A percentile compares a stretch with the other conserved stretches of the same genome.
These are phyloP conservation scores for Aspergillus pseudoterreus DNA, from an alignment of 2,329 filamentous ascomycete genomes.

Conservation along the genomic window DNA sequence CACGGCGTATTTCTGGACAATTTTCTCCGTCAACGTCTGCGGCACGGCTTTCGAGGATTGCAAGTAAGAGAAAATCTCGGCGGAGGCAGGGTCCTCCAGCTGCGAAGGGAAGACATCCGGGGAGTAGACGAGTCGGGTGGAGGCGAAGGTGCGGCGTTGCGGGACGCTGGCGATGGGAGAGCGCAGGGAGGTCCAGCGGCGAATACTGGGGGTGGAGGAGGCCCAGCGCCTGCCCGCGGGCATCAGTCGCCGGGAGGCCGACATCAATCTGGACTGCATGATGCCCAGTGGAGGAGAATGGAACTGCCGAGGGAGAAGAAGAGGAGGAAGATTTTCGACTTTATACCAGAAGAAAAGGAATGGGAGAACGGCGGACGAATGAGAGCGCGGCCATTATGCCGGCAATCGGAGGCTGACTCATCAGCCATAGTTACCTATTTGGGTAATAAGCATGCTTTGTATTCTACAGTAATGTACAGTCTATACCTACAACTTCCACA, in stretches of 20 bases:
- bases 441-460: too few relatives aligned
- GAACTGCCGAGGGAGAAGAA: background rate
- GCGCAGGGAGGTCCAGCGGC: slow-evolving; percentile 18
- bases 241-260: slow-evolving; percentile 13
- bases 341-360: background rate
- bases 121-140: slow-evolving; percentile 20
- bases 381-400: slow-evolving; percentile 12
- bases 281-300: background rate
- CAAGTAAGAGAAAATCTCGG: slow-evolving; percentile 71
- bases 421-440: background rate
- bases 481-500: slow-evolving; percentile 53
- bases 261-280: slow-evolving; percentile 19
- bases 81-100: slow-evolving; percentile 56
- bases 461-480: background rate
- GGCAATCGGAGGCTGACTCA: background rate
- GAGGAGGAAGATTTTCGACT: background rate
- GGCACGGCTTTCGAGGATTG: slow-evolving; percentile 54
- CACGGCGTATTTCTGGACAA: slow-evolving; percentile 78
- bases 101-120: slow-evolving; percentile 63
- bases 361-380: slow-evolving; percentile 7
- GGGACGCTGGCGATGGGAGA: slow-evolving; percentile 20
- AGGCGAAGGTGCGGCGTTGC: slow-evolving; percentile 28
- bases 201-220: background rate
- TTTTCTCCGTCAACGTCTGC: slow-evolving; percentile 89
- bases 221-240: slow-evolving; percentile 20